These are phyloP conservation scores for Mercurialis annua DNA, from an alignment of 345 rosid genomes.

Conservation along the genomic window DNA sequence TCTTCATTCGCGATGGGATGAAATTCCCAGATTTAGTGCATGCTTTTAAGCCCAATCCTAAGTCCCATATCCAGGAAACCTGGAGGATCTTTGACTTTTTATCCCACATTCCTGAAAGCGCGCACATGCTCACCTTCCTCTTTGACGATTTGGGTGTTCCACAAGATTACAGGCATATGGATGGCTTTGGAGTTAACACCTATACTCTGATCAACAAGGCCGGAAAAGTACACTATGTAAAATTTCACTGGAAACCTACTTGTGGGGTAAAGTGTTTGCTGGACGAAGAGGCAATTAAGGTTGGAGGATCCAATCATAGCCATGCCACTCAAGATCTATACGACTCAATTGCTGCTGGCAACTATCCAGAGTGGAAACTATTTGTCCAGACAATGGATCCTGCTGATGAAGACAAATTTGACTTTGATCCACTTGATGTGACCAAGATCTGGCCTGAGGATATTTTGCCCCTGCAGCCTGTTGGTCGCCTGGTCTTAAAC, in stretches of 20 bases:
- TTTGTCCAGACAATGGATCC: constrained; percentile 85
- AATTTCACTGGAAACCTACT: constrained; percentile 97
- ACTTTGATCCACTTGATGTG: constrained; percentile 95
- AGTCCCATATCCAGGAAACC: constrained; percentile 89
- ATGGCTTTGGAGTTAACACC: constrained; percentile 86
- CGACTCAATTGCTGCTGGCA: constrained; percentile 89
- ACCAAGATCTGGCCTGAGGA: constrained; percentile 99
- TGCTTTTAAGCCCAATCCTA: constrained; percentile 94
- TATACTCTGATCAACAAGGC: constrained; percentile 79
- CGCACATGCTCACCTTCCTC: constrained; percentile 81
- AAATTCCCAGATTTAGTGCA: constrained; percentile 96
- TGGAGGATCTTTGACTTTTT: constrained; percentile 95
- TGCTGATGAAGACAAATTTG: constrained; percentile 65
- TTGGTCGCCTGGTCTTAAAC: constrained; percentile 94
- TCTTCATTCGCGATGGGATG: constrained; percentile 93
- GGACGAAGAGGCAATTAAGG: constrained; percentile 85
- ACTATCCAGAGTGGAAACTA: constrained; percentile 90
- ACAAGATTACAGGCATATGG: constrained; percentile 95
- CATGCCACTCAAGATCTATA: constrained; percentile 95
- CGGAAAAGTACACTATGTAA: constrained; percentile 79
- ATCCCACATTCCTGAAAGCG: constrained; percentile 94
- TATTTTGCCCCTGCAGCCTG: constrained; percentile 89
- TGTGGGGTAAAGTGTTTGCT: constrained; percentile 76
- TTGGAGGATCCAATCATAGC: constrained; percentile 96
- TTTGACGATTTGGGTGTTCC: constrained; percentile 93